phyloP scores from a whole-genome alignment of 2,329 filamentous ascomycete genomes.

The Thermothelomyces thermophilus region DNA sequence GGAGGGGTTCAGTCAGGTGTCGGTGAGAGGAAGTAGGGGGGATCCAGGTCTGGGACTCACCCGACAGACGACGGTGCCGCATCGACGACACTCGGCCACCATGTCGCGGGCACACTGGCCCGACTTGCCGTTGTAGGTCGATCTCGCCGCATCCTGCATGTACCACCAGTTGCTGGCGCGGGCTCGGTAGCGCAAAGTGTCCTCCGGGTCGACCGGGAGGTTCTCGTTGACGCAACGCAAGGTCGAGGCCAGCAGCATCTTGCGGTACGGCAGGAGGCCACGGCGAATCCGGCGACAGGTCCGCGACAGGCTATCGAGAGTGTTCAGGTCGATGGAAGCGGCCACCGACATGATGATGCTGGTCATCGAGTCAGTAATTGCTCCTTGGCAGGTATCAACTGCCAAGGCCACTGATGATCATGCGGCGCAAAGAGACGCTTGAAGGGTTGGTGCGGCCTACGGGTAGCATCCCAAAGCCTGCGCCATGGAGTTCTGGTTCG shows the following conservation, averaged over 20 bases:
- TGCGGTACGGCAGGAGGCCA: slow-evolving; percentile 72
- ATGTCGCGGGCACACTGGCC: slow-evolving; percentile 79
- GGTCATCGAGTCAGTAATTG: slow-evolving; percentile 23
- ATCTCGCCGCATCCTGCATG: slow-evolving; percentile 44
- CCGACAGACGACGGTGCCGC: slow-evolving; percentile 70
- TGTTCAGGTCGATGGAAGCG: slow-evolving; percentile 75
- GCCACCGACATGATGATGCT: slow-evolving; percentile 75
- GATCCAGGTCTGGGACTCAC: slow-evolving; percentile 42
- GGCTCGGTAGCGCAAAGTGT: slow-evolving; percentile 51
- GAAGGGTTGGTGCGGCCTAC: slow-evolving; percentile 43
- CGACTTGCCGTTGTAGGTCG: slow-evolving; percentile 56
- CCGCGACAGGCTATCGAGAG: slow-evolving; percentile 72
- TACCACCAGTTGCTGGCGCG: slow-evolving; percentile 54
- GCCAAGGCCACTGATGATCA: slow-evolving; percentile 8
- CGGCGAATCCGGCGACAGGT: slow-evolving; percentile 75
- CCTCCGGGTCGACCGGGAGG: slow-evolving; percentile 46
- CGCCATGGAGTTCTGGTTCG: slow-evolving; percentile 53
- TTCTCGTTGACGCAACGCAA: slow-evolving; percentile 73
- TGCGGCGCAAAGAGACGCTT: slow-evolving; percentile 13
- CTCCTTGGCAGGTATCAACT: slow-evolving; percentile 5
- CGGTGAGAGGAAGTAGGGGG: not conserved
- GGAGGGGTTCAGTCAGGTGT: not conserved
- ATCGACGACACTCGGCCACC: slow-evolving; percentile 76
- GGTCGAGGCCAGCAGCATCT: slow-evolving; percentile 64
- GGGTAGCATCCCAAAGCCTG: slow-evolving; percentile 61